Percentiles rank a stretch among this genome's conserved stretches.
Evolutionary conservation across 2,329 filamentous ascomycete species (phyloP).

Genomic region (Elsinoe arachidis): DNA sequence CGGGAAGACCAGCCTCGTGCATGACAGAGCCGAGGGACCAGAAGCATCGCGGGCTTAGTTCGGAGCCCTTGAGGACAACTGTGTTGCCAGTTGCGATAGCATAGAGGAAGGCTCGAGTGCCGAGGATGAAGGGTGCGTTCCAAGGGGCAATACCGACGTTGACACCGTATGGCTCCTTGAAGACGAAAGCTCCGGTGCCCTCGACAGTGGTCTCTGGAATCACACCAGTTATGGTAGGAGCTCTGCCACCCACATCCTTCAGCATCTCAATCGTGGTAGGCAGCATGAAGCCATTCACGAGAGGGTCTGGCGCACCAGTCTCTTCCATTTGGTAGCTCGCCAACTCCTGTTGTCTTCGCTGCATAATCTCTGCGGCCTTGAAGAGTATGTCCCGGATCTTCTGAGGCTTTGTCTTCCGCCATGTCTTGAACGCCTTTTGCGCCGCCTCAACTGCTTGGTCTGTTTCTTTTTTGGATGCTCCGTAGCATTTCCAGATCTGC

Average conservation of each 20-base stretch:
- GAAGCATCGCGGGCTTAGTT: slow-evolving; percentile 35
- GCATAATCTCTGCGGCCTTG: slow-evolving; percentile 45
- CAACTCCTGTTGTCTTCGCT: slow-evolving; percentile 45
- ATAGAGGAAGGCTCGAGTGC: slow-evolving; percentile 37
- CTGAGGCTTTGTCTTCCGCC: slow-evolving; percentile 53
- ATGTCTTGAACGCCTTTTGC: slow-evolving; percentile 55
- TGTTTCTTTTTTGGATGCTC: slow-evolving; percentile 48
- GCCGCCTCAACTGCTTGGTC: slow-evolving; percentile 52
- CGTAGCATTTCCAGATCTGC: slow-evolving; percentile 45
- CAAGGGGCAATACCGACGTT: slow-evolving; percentile 47
- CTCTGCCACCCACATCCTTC: slow-evolving; percentile 24
- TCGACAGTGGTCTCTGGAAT: slow-evolving; percentile 22
- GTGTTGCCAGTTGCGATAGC: slow-evolving; percentile 39
- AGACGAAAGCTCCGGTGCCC: slow-evolving; percentile 28
- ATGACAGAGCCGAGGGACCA: slow-evolving; percentile 32
- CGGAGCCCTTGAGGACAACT: slow-evolving; percentile 38
- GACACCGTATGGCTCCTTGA: slow-evolving; percentile 60
- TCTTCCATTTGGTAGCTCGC: slow-evolving; percentile 49
- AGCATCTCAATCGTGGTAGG: slow-evolving; percentile 19
- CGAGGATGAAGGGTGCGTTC: slow-evolving; percentile 35
- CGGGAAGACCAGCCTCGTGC: slow-evolving; percentile 36
- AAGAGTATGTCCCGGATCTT: slow-evolving; percentile 60
- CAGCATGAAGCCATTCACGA: slow-evolving; percentile 26
- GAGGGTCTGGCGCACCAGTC: slow-evolving; percentile 41
- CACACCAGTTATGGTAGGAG: slow-evolving; percentile 23